Conservation (phyloP, 805 yeast species). For the Blastobotrys terrestris region DNA sequence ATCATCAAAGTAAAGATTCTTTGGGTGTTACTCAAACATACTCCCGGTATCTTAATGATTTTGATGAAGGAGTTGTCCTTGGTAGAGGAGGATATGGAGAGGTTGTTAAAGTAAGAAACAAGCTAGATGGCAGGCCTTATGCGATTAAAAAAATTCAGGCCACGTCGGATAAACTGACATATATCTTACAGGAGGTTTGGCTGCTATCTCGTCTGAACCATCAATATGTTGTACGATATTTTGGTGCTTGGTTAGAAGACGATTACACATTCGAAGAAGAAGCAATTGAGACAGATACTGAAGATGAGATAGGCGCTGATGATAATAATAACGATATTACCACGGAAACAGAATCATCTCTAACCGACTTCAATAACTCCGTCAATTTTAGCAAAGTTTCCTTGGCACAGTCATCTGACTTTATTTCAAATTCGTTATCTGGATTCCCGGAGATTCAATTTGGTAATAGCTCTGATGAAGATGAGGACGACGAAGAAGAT, state of each 20-base stretch:
- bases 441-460: slow-evolving; percentile 24
- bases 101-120: slow-evolving; percentile 92
- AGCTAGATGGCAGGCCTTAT: slow-evolving; percentile 89
- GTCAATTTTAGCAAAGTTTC: slow-evolving; percentile 13
- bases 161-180: slow-evolving; percentile 68
- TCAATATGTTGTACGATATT: slow-evolving; percentile 92
- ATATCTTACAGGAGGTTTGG: slow-evolving; percentile 85
- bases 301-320: slow-evolving; percentile 13
- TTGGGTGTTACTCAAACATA: slow-evolving; percentile 16
- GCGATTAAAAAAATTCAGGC: slow-evolving; percentile 91
- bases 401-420: slow-evolving; percentile 15
- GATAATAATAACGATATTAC: not conserved
- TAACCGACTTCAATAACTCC: not conserved
- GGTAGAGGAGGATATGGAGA: slow-evolving; percentile 98
- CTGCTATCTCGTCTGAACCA: slow-evolving; percentile 87
- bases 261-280: slow-evolving; percentile 36
- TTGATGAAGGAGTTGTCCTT: slow-evolving; percentile 84
- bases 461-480: slow-evolving; percentile 18
- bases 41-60: slow-evolving; percentile 85
- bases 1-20: not conserved
- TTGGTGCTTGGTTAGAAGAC: slow-evolving; percentile 96
- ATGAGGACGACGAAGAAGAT: slow-evolving; percentile 10
- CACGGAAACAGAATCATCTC: not conserved
- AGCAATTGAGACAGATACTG: slow-evolving; percentile 28
- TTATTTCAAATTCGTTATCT: slow-evolving; percentile 21